phyloP scores from a whole-genome alignment of 371 early-diverging fungal genomes.

The Saksenaea oblongispora region DNA sequence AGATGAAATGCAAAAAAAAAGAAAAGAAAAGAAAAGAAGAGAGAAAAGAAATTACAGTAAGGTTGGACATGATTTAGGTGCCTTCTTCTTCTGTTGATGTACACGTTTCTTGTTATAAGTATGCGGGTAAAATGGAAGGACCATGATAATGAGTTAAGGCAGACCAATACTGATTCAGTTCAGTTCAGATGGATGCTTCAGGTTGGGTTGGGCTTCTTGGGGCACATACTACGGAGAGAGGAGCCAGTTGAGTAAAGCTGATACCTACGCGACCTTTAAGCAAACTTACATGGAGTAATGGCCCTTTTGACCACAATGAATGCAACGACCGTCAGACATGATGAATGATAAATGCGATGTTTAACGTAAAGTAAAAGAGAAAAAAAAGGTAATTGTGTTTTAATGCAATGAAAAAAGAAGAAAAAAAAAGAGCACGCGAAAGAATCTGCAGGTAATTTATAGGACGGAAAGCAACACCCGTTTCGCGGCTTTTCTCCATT shows the following conservation, averaged over 20 bases:
- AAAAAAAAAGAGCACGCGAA: not conserved
- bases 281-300: conserved; percentile 47
- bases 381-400: not conserved
- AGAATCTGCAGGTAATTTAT: not conserved
- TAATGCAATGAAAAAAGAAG: not conserved
- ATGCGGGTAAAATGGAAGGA: not conserved
- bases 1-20: conserved; percentile 8
- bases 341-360: not conserved
- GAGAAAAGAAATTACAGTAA: not conserved
- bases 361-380: not conserved
- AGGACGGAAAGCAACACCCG: not conserved
- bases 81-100: not conserved
- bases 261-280: not conserved
- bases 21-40: not conserved
- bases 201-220: conserved; percentile 35
- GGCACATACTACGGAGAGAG: conserved; percentile 34
- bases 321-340: conserved; percentile 55
- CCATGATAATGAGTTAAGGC: not conserved
- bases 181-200: conserved; percentile 8
- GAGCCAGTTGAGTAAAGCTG: not conserved
- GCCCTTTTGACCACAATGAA: conserved; percentile 50
- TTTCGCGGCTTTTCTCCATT: conserved; percentile 4
- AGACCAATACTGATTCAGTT: not conserved
- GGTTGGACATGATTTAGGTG: not conserved
- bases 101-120: not conserved